Evolutionary conservation across 164 flowering plant species (phyloP).

Genomic region (Annona cherimola): DNA sequence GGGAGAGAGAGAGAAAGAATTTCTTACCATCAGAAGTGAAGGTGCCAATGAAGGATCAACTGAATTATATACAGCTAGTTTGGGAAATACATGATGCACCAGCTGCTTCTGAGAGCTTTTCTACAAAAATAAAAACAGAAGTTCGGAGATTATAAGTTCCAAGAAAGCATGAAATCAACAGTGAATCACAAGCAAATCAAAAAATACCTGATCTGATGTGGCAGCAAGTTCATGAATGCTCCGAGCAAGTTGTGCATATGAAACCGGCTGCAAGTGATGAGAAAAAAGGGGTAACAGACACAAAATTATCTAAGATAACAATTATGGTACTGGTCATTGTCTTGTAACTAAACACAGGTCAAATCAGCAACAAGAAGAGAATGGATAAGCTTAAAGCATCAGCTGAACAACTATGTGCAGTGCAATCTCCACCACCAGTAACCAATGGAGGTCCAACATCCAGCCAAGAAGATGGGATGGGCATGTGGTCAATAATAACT

Average conservation of each 20-base stretch:
- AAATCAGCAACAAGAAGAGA: background rate
- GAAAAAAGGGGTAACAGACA: background rate
- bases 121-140: constrained; percentile 29
- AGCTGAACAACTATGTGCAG: background rate
- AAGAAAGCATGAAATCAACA: background rate
- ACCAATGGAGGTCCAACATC: background rate
- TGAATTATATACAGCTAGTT: constrained; percentile 97
- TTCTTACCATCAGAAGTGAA: constrained; percentile 89
- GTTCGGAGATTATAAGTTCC: background rate
- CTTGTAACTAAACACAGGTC: background rate
- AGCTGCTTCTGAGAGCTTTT: constrained; percentile 91
- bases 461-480: background rate
- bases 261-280: constrained; percentile 62
- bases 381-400: background rate
- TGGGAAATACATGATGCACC: constrained; percentile 90
- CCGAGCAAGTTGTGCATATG: constrained; percentile 92
- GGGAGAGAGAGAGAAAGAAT: background rate
- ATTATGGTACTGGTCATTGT: background rate
- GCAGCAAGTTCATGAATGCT: constrained; percentile 98
- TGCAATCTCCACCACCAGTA: background rate
- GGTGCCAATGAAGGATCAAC: constrained; percentile 99
- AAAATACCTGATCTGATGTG: constrained; percentile 77
- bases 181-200: background rate
- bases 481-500: background rate
- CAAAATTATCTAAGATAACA: background rate